phyloP scores from a whole-genome alignment of 1,284 basidiomycete species.

The Inonotus obliquus region DNA sequence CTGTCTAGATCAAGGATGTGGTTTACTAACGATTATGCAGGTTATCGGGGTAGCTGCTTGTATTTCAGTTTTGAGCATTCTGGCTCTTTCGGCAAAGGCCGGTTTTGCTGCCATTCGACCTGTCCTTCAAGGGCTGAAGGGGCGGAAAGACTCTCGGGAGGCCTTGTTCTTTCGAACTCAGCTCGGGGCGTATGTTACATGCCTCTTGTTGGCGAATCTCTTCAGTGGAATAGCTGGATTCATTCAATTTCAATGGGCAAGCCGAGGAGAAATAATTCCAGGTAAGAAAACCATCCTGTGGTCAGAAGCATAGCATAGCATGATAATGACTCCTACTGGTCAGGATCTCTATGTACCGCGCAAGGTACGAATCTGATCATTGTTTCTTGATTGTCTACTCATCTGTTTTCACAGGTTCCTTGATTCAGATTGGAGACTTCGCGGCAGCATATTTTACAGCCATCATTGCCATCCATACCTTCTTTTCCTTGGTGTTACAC shows the following conservation, averaged over 20 bases:
- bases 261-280: slow-evolving; percentile 38
- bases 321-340: not conserved
- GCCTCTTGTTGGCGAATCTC: slow-evolving; percentile 55
- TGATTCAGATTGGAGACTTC: slow-evolving; percentile 61
- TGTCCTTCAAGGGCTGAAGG: slow-evolving; percentile 17
- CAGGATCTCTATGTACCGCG: slow-evolving; percentile 40
- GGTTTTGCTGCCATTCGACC: slow-evolving; percentile 36
- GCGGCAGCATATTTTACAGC: slow-evolving; percentile 60
- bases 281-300: slow-evolving; percentile 34
- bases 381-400: slow-evolving; percentile 11
- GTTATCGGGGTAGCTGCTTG: slow-evolving; percentile 47
- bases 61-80: slow-evolving; percentile 46
- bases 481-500: slow-evolving; percentile 57
- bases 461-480: slow-evolving; percentile 62
- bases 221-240: slow-evolving; percentile 49
- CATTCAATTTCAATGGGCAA: slow-evolving; percentile 43
- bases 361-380: slow-evolving; percentile 43
- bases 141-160: slow-evolving; percentile 32
- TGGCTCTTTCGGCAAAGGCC: slow-evolving; percentile 41
- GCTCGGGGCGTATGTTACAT: slow-evolving; percentile 60
- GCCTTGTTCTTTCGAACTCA: slow-evolving; percentile 66
- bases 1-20: not conserved
- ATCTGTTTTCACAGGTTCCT: slow-evolving; percentile 34
- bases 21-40: slow-evolving; percentile 28
- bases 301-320: not conserved